Evolutionary conservation across 2,329 filamentous ascomycete species (phyloP), one percentile per base, ranked within the genome.

Genomic region (Paecilomyces sp.): DNA sequence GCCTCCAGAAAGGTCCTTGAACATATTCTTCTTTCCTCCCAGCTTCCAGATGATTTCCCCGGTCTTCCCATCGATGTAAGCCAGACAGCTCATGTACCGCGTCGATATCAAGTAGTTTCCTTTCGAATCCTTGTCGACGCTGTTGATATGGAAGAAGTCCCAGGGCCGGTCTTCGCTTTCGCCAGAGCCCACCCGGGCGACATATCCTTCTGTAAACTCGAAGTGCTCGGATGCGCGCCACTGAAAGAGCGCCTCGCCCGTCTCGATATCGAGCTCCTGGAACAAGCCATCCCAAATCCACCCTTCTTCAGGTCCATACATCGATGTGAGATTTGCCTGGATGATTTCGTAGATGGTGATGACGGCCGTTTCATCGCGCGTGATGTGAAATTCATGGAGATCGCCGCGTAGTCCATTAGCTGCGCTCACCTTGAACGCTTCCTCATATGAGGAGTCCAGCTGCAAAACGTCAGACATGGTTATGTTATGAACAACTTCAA

Each of bases 61-160:
- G 7, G 78, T 77, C 9, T 71, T 72, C 13, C 74, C 73, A 60
- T 79, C 77, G 64, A 86, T 77, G 56, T 77, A 78, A 33, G 74
- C 73, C 11, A 85, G 70, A 18, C 77, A 74, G 64, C 77, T 77
- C 56, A 77, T 74, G 64, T 83, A 77, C 1, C 82, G 78, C 0
- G 79, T 75, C 0, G 82, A 85, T 36, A 86, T 74, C 11, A 85
- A 67, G 59, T 82, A 86, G 64, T 85, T 80, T 3, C 81, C 81
- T 0, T 75, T 64, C 0, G 69, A 64, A 57, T 79, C 78, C 65
- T 84, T 83, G 64, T 83, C 79, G 30, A 85, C 71, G 36, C 80
- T 80, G 68, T 82, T 84, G 67, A 84, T 78, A 67, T 84, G 82
- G 70, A 83, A 83, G 68, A 79, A 84, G 64, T 84, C 82, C 74